A percentile compares a stretch with the other conserved stretches of the same genome.
phyloP scores from a whole-genome alignment of 139 green algal species.

The Eudorina sp. region DNA sequence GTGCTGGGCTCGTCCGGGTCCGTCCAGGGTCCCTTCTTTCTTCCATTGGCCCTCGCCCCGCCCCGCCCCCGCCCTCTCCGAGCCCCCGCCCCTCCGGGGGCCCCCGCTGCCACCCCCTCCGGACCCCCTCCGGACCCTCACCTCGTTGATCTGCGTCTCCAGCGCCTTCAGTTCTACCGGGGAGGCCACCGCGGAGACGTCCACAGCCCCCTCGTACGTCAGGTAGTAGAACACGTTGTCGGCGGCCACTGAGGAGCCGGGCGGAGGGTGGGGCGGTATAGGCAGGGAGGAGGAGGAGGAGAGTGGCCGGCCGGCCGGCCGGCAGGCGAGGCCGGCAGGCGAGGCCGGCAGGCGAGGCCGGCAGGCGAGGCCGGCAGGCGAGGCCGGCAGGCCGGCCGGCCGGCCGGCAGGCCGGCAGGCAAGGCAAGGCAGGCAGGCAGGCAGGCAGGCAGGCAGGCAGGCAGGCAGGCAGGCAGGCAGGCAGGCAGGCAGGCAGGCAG shows the following conservation, averaged over 20 bases:
- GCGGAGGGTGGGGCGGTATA: not conserved
- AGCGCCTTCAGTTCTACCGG: conserved; percentile 75
- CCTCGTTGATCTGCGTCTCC: conserved; percentile 92
- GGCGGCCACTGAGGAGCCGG: conserved; percentile 68
- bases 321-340: not conserved
- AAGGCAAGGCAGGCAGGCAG: not conserved
- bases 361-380: too few species aligned
- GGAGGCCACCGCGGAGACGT: conserved; percentile 71
- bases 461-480: too few species aligned
- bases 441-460: too few species aligned
- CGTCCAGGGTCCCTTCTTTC: too few species aligned
- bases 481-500: too few species aligned
- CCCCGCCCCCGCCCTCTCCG: too few species aligned
- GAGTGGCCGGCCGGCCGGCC: not conserved
- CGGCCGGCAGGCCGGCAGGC: not conserved
- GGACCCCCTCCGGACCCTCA: not conserved
- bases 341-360: not conserved
- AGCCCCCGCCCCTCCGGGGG: too few species aligned
- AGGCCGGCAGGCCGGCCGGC: too few species aligned
- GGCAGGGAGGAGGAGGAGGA: too few species aligned
- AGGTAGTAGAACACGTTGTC: conserved; percentile 93
- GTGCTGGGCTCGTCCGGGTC: too few species aligned
- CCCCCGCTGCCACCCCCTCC: not conserved
- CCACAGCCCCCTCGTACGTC: conserved; percentile 90
- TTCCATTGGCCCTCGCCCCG: too few species aligned